A percentile compares a stretch with the other conserved stretches of the same genome.
phyloP scores from a whole-genome alignment of 768 basidiomycete genomes.

The Pilatotrama ljubarskyi region DNA sequence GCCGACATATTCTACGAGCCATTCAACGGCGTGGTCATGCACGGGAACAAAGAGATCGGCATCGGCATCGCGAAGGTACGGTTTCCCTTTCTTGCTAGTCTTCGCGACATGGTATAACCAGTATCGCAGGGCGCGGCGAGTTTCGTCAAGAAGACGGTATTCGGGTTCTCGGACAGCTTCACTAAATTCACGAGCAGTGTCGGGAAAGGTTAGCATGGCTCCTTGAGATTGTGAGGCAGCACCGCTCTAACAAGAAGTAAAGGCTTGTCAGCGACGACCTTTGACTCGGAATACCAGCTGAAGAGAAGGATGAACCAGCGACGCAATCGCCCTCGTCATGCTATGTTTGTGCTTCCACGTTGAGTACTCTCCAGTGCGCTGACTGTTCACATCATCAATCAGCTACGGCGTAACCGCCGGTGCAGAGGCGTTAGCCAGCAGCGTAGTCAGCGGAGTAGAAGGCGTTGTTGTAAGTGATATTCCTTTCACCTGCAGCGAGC shows the following conservation, averaged over 20 bases:
- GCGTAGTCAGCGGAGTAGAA: slow-evolving; percentile 93
- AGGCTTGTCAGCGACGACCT: slow-evolving; percentile 96
- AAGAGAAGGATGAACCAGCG: slow-evolving; percentile 85
- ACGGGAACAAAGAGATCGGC: slow-evolving; percentile 92
- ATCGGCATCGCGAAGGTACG: slow-evolving; percentile 90
- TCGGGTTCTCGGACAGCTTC: slow-evolving; percentile 92
- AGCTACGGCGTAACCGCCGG: slow-evolving; percentile 97
- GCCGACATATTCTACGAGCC: slow-evolving; percentile 99
- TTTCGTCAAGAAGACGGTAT: slow-evolving; percentile 98
- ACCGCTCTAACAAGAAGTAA: background rate
- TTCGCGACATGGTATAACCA: background rate
- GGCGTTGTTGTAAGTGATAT: slow-evolving; percentile 75
- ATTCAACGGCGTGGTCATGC: slow-evolving; percentile 94
- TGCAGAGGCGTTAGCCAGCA: slow-evolving; percentile 90
- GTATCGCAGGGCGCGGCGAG: slow-evolving; percentile 85
- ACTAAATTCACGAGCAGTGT: slow-evolving; percentile 99
- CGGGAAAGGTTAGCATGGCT: slow-evolving; percentile 73
- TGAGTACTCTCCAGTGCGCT: background rate
- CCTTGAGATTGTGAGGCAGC: background rate
- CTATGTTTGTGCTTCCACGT: slow-evolving; percentile 57
- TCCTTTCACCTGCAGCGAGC: background rate
- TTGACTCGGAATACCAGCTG: slow-evolving; percentile 94
- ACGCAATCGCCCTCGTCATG: slow-evolving; percentile 94
- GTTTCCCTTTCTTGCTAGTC: background rate
- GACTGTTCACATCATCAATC: background rate